These are phyloP conservation scores for Micractinium conductrix DNA, from an alignment of 139 green algal genomes.

Conservation along the genomic window DNA sequence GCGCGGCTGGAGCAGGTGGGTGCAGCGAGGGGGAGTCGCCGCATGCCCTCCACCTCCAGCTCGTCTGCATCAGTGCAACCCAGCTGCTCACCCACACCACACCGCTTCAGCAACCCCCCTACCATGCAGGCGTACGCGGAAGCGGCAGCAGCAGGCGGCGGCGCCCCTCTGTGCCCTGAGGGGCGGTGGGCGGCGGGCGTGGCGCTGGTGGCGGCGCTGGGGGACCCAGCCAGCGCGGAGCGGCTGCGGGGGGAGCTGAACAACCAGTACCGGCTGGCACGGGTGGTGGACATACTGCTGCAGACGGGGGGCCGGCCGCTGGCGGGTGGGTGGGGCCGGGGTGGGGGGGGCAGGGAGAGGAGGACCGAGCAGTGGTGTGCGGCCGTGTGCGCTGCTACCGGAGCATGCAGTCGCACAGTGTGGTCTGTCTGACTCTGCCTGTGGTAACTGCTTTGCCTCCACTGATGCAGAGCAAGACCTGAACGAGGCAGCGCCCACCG, in stretches of 20 bases:
- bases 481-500: slow-evolving; percentile 35
- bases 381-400: neutral
- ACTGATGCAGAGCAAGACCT: slow-evolving; percentile 40
- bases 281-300: slow-evolving; percentile 82
- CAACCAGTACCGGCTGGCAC: slow-evolving; percentile 91
- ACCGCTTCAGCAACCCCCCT: neutral
- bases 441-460: neutral
- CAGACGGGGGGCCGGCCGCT: slow-evolving; percentile 52
- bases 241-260: slow-evolving; percentile 75
- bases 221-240: slow-evolving; percentile 65
- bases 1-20: slow-evolving; percentile 44
- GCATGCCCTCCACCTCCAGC: neutral
- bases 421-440: neutral
- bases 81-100: neutral
- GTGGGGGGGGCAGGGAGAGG: neutral
- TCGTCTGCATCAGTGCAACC: neutral
- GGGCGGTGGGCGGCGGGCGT: slow-evolving; percentile 72
- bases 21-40: neutral
- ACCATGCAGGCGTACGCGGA: neutral
- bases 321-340: slow-evolving; percentile 15
- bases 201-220: slow-evolving; percentile 57
- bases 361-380: no score
- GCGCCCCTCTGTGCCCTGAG: slow-evolving; percentile 13
- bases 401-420: neutral
- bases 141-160: neutral